phyloP scores from a whole-genome alignment of 1,284 basidiomycete species.

The Paramarasmius palmivorus region DNA sequence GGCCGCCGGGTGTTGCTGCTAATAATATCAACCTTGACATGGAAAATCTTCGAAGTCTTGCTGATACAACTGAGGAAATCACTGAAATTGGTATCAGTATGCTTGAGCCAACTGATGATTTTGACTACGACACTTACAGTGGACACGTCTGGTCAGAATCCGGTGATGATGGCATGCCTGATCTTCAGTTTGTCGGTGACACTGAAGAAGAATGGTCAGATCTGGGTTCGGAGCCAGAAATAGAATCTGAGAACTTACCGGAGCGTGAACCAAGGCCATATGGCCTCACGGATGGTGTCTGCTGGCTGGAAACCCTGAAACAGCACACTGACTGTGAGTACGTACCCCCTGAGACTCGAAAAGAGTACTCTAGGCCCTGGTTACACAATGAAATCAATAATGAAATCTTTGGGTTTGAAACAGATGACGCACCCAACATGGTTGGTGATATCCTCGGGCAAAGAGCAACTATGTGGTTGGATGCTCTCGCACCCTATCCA shows the following conservation, averaged over 20 bases:
- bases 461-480: background rate
- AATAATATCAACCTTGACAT: background rate
- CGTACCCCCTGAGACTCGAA: background rate
- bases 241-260: no score
- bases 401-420: background rate
- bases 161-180: no score
- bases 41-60: background rate
- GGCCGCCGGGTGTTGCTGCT: constrained; percentile 15
- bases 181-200: no score
- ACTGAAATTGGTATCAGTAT: constrained; percentile 4
- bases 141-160: no score
- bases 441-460: background rate
- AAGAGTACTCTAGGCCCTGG: background rate
- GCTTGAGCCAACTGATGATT: no score
- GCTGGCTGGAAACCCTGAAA: no score
- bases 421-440: background rate
- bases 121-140: no score
- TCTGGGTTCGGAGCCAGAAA: no score
- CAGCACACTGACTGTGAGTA: no score
- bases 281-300: no score
- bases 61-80: constrained; percentile 8
- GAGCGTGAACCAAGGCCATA: no score
- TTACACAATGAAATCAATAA: background rate
- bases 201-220: no score
- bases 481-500: background rate